Percentiles rank a stretch among this genome's conserved stretches.
Evolutionary conservation across 163 green algal species (phyloP).

Genomic region (Coccomyxa subellipsoidea): DNA sequence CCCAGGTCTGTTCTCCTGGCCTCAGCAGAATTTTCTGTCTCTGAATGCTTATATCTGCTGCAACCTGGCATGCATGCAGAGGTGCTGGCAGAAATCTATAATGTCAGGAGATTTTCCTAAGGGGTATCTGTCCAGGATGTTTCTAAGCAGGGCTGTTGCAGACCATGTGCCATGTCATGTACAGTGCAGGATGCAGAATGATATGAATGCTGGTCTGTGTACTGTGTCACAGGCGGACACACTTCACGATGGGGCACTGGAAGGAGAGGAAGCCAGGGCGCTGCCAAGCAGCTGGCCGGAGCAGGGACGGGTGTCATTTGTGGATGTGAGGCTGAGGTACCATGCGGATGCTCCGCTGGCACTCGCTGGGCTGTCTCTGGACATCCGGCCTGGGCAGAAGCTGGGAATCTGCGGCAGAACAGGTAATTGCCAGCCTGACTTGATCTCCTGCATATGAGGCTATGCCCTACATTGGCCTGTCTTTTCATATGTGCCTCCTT

Average conservation of each 20-base stretch:
- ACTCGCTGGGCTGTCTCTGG: constrained; percentile 55
- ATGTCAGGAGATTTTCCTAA: too few species aligned
- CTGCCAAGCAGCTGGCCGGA: not conserved
- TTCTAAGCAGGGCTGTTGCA: too few species aligned
- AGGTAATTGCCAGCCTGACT: constrained; percentile 17
- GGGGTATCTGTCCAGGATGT: too few species aligned
- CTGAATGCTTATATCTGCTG: too few species aligned
- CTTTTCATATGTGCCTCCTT: too few species aligned
- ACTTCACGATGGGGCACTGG: not conserved
- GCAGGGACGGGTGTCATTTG: not conserved
- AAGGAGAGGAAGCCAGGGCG: not conserved
- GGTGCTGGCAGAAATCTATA: too few species aligned
- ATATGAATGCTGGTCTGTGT: not conserved
- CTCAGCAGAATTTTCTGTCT: too few species aligned
- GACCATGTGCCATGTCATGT: too few species aligned
- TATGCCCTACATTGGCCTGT: too few species aligned
- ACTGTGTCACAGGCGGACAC: not conserved
- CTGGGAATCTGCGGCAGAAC: constrained; percentile 49
- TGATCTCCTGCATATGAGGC: not conserved
- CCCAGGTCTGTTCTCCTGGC: constrained; percentile 23
- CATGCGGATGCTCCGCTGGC: constrained; percentile 34
- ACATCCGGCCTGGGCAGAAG: constrained; percentile 29
- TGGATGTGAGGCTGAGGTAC: constrained; percentile 51
- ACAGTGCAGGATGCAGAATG: not conserved
- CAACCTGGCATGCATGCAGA: too few species aligned